Percentiles rank a stretch among this genome's conserved stretches.
phyloP scores from a whole-genome alignment of 2,329 filamentous ascomycete species.

The Colletotrichum costaricense region DNA sequence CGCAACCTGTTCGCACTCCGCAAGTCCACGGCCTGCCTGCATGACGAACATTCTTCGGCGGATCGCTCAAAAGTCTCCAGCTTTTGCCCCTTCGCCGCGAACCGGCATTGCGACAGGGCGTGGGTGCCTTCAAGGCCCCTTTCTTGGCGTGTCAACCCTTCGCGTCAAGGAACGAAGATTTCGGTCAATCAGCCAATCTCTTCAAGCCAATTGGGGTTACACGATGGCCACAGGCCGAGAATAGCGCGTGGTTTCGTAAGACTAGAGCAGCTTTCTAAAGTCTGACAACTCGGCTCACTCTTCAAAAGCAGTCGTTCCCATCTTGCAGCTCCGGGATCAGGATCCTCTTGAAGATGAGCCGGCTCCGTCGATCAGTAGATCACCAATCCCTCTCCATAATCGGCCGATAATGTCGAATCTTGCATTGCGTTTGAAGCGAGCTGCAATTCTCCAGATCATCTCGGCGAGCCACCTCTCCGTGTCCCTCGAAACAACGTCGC shows the following conservation, averaged over 20 bases:
- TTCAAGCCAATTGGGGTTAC: background rate
- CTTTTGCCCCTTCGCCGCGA: too few species aligned
- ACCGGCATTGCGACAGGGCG: background rate
- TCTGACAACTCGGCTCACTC: background rate
- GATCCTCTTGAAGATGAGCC: background rate
- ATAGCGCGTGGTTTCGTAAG: background rate
- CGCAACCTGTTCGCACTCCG: constrained; percentile 12
- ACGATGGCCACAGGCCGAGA: background rate
- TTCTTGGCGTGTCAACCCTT: background rate
- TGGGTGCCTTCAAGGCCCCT: background rate
- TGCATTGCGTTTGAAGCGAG: background rate
- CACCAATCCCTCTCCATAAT: background rate
- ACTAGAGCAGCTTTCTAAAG: background rate
- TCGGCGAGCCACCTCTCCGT: constrained; percentile 2
- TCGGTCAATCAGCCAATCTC: background rate
- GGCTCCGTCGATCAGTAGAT: constrained; percentile 23
- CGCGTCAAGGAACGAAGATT: background rate
- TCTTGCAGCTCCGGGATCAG: background rate
- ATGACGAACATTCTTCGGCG: background rate
- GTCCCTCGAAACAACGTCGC: background rate
- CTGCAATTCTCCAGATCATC: background rate
- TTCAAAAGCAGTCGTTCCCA: background rate
- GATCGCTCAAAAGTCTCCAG: background rate
- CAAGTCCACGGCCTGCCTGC: background rate
- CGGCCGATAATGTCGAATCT: background rate